These are phyloP conservation scores for Cicer pinnatifidum DNA, from an alignment of 306 rosid species.

Conservation along the genomic window DNA sequence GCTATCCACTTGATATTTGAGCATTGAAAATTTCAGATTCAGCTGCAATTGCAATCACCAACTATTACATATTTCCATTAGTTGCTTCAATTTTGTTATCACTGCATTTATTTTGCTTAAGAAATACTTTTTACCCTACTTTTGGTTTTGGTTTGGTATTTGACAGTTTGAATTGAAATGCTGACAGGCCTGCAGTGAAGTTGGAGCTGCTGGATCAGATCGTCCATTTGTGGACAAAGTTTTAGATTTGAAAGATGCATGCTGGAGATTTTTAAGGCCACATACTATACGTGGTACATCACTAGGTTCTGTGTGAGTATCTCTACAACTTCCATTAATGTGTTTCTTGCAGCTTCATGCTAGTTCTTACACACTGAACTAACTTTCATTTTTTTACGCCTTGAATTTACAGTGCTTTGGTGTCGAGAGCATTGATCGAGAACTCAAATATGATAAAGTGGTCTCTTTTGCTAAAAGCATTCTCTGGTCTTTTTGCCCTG, in stretches of 20 bases:
- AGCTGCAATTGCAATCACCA: conserved; percentile 1
- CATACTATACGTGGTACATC: conserved; percentile 94
- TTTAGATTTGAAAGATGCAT: conserved; percentile 82
- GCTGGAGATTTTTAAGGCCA: conserved; percentile 97
- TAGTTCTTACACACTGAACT: conserved; percentile 15
- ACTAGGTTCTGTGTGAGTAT: conserved; percentile 83
- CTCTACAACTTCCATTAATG: background rate
- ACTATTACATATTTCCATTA: background rate
- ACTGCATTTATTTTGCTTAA: conserved; percentile 22
- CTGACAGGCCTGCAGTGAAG: conserved; percentile 80
- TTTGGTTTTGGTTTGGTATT: conserved; percentile 28
- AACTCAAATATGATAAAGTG: conserved; percentile 89
- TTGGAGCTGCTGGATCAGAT: conserved; percentile 79
- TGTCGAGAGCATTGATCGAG: conserved; percentile 88
- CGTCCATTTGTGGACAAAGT: conserved; percentile 62
- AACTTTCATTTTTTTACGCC: conserved; percentile 35
- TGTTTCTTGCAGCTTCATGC: conserved; percentile 18
- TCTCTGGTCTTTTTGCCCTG: conserved; percentile 86
- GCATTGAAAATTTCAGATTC: conserved; percentile 14
- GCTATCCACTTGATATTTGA: conserved; percentile 11
- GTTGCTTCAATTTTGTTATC: conserved; percentile 7
- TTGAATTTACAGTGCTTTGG: conserved; percentile 77
- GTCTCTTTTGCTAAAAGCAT: conserved; percentile 86
- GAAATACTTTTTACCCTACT: conserved; percentile 24
- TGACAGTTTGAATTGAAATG: conserved; percentile 46